Conservation (phyloP, 2,329 filamentous ascomycete genomes). For the Pseudogymnoascus pannorum region DNA sequence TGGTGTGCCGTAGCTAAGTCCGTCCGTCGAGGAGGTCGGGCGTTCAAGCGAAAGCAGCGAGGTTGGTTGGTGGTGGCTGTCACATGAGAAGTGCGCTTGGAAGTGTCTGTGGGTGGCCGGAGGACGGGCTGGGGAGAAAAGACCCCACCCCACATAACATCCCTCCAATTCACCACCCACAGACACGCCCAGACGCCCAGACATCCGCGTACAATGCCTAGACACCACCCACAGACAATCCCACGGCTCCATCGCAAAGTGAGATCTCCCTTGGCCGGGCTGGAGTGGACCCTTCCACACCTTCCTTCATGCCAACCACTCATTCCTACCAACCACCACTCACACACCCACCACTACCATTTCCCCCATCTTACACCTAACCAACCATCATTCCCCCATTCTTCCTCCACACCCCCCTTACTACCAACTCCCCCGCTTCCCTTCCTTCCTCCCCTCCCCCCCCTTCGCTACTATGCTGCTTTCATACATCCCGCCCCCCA, state of each 20-base stretch:
- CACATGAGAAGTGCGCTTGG: not conserved
- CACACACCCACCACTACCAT: not conserved
- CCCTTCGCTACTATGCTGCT: not conserved
- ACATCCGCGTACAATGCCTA: too few relatives aligned
- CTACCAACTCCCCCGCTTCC: not conserved
- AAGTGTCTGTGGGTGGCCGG: not conserved
- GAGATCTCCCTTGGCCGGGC: not conserved
- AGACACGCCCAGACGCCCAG: not conserved
- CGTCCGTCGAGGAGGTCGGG: not conserved
- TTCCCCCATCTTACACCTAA: too few relatives aligned
- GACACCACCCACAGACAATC: not conserved
- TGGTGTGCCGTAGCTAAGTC: not conserved
- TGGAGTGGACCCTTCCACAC: not conserved
- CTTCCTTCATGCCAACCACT: too few relatives aligned
- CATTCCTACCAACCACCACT: not conserved
- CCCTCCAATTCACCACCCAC: not conserved
- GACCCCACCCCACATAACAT: too few relatives aligned
- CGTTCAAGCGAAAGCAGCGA: not conserved
- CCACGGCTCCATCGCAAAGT: not conserved
- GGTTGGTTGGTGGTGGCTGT: not conserved
- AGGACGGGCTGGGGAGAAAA: not conserved
- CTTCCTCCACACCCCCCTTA: not conserved
- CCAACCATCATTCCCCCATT: too few relatives aligned
- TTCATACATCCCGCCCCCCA: not conserved
- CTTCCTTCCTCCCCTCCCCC: too few relatives aligned